Evolutionary conservation across 345 rosid species (phyloP).

Genomic region (Balakata baccata): DNA sequence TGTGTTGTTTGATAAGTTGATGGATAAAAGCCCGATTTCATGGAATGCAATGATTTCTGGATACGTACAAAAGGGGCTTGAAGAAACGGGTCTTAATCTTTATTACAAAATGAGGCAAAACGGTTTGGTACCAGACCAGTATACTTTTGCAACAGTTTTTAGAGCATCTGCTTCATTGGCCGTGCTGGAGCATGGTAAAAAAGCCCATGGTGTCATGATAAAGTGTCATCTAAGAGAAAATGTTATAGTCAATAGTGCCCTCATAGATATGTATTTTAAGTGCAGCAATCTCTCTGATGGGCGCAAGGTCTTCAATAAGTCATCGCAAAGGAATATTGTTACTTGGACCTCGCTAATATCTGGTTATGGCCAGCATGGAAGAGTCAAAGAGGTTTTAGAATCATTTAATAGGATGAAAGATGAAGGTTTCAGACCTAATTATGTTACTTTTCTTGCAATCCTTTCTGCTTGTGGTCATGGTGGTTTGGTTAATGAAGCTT

Average conservation of each 20-base stretch:
- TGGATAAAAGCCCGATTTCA: slow-evolving; percentile 8
- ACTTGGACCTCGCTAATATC: slow-evolving; percentile 72
- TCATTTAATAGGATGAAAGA: slow-evolving; percentile 56
- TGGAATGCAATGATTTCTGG: slow-evolving; percentile 8
- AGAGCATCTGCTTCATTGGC: slow-evolving; percentile 60
- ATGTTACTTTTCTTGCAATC: slow-evolving; percentile 61
- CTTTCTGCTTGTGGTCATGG: slow-evolving; percentile 75
- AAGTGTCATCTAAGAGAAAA: slow-evolving; percentile 46
- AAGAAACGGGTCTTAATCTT: slow-evolving; percentile 25
- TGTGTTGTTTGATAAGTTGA: slow-evolving; percentile 6
- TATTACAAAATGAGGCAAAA: slow-evolving; percentile 49
- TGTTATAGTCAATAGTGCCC: slow-evolving; percentile 57
- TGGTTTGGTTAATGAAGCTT: slow-evolving; percentile 60
- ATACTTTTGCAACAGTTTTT: slow-evolving; percentile 69
- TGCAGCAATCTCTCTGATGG: slow-evolving; percentile 59
- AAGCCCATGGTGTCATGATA: slow-evolving; percentile 53
- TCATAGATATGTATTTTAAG: slow-evolving; percentile 73
- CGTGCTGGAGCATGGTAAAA: slow-evolving; percentile 56
- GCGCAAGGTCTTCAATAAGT: slow-evolving; percentile 39
- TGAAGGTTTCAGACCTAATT: slow-evolving; percentile 57
- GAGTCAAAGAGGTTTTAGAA: slow-evolving; percentile 55
- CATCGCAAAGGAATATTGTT: slow-evolving; percentile 44
- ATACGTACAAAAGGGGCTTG: slow-evolving; percentile 13
- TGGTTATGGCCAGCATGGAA: slow-evolving; percentile 66
- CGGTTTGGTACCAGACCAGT: slow-evolving; percentile 21